Conservation (phyloP, 2,329 filamentous ascomycete species). For the Colletotrichum orchidophilum region DNA sequence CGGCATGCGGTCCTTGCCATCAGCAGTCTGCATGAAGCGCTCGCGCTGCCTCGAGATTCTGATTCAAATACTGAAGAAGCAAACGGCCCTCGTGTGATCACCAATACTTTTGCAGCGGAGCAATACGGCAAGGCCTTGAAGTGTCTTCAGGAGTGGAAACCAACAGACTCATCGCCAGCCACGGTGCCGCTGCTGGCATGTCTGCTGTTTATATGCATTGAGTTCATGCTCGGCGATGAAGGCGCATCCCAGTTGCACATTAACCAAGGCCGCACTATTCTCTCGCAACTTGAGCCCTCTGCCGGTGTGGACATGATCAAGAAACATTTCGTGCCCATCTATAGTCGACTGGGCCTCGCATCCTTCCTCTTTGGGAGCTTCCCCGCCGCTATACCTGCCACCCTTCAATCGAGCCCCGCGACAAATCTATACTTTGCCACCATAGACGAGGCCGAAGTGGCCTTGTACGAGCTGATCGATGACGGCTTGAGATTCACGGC, state of each 20-base stretch:
- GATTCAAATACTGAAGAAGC: not conserved
- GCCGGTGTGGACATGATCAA: constrained; percentile 48
- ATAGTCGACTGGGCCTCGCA: constrained; percentile 52
- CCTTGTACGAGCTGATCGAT: constrained; percentile 51
- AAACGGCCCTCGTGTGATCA: not conserved
- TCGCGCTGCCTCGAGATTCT: constrained; percentile 16
- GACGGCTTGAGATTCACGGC: constrained; percentile 49
- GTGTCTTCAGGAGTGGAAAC: constrained; percentile 49
- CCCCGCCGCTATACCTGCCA: constrained; percentile 47
- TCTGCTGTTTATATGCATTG: constrained; percentile 62
- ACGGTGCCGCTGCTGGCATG: constrained; percentile 54
- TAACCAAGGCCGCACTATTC: constrained; percentile 52
- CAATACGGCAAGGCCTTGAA: constrained; percentile 61
- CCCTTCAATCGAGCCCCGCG: constrained; percentile 45
- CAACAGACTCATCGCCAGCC: constrained; percentile 35
- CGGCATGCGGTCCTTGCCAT: constrained; percentile 60
- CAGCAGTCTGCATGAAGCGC: constrained; percentile 55
- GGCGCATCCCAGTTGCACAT: constrained; percentile 55
- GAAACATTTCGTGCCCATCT: constrained; percentile 53
- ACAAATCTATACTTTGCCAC: constrained; percentile 42
- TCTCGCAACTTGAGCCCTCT: constrained; percentile 44
- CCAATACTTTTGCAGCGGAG: constrained; percentile 46
- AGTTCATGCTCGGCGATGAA: constrained; percentile 62
- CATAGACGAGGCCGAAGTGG: constrained; percentile 42
- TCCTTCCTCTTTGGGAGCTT: constrained; percentile 51